A percentile compares a stretch with the other conserved stretches of the same genome.
These are phyloP conservation scores for Candida neerlandica DNA, from an alignment of 1,139 yeast species.

Conservation along the genomic window DNA sequence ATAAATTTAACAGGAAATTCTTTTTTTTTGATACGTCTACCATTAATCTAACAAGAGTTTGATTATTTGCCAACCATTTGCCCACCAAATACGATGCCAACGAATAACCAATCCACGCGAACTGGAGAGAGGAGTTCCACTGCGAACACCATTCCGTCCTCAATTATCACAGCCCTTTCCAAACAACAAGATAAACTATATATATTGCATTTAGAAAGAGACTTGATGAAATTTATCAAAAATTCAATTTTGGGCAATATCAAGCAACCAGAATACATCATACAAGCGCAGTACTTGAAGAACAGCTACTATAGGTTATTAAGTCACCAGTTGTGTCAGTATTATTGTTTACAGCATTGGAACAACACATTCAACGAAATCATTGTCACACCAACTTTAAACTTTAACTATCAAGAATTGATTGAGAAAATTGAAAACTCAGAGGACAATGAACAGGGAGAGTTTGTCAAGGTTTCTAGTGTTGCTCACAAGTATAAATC, in stretches of 20 bases:
- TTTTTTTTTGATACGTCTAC: too few species aligned
- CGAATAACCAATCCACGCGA: neutral
- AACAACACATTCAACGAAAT: constrained; percentile 30
- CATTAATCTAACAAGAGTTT: too few species aligned
- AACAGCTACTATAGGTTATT: constrained; percentile 69
- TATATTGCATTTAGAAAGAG: constrained; percentile 55
- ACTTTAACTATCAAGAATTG: constrained; percentile 22
- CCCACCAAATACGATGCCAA: neutral
- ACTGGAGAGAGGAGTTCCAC: neutral
- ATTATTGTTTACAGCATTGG: constrained; percentile 50
- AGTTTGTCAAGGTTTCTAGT: constrained; percentile 16
- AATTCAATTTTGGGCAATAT: constrained; percentile 14
- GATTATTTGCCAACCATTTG: too few species aligned
- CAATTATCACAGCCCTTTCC: constrained; percentile 39
- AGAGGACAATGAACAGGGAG: constrained; percentile 7
- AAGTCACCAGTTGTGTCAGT: constrained; percentile 70
- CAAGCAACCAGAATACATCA: constrained; percentile 20
- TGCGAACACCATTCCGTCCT: constrained; percentile 14
- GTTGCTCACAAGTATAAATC: constrained; percentile 15
- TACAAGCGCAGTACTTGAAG: constrained; percentile 42
- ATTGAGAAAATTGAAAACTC: constrained; percentile 10
- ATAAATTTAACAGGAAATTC: neutral
- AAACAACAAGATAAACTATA: constrained; percentile 54
- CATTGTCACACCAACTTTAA: constrained; percentile 24
- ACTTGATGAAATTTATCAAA: constrained; percentile 41